Base-by-base conservation (phyloP, 2,329 filamentous ascomycete species). In the Ascochyta fabae region DNA sequence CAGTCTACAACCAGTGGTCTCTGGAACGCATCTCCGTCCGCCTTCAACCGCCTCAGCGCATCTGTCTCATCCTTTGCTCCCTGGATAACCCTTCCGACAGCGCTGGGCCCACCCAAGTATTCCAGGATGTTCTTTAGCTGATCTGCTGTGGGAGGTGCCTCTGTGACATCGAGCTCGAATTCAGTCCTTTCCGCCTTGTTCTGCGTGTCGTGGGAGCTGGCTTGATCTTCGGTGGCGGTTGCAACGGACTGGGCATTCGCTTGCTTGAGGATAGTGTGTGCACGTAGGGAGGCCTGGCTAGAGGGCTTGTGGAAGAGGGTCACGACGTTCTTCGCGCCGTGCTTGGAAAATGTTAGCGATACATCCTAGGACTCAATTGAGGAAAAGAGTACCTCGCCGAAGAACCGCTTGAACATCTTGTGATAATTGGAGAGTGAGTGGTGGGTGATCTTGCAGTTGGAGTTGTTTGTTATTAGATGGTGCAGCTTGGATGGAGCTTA, bases 241-340 rank as follows among this genome's bases (percentile, higher is more conserved):
- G 87, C 81, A 29, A 84, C 76, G 12, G 91, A 87, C 43, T 86
- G 86, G 43, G 89, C 88, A 24, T 90, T 90, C 29, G 87, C 84
- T 78, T 94, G 88, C 80, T 95, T 96, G 58, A 98, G 85, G 48
- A 96, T 79, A 38, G 85, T 88, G 59, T 88, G 85, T 29, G 89
- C 89, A 57, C 89, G 86, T 46, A 86, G 81, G 3, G 93, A 97
- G 61, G 88, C 83, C 22, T 89, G 85, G 49, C 85, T 84, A 67
- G 83, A 84, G 54, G 94, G 86, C 77, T 91, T 90, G 84, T 97
- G 93, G 83, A 98, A 99, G 81, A 99, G 88, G 59, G 94, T 98
- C 74, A 98, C 86, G 65, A 96, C 91, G 81, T 98, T 93, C 69
- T 81, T 81, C 60, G 77, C 75, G 65, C 78, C 79, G 45, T 75